Base-by-base conservation (phyloP, 1,284 basidiomycete species). In the Trametes hirsuta region DNA sequence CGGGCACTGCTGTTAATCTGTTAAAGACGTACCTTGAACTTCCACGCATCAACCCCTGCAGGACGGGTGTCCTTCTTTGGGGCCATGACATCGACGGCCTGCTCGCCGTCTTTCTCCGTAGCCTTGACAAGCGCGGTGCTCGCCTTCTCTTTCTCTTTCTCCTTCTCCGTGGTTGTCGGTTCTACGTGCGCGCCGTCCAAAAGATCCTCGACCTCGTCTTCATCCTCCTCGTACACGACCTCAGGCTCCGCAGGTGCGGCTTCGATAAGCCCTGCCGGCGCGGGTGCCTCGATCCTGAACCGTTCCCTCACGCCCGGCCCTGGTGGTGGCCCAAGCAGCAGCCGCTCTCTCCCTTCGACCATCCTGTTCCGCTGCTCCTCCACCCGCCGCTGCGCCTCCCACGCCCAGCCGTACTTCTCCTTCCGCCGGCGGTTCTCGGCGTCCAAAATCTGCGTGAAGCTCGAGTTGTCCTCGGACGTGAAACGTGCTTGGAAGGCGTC, bases 381-480 rank as follows among this genome's bases (percentile, higher is more conserved):
- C 1, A 94, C 93, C 67, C 85, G 80, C 70, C 78, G 81, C 79
- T 97, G 93, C 8, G 93, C 94, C 39, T 94, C 90, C 87, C 90
- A 98, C 8, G 95, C 95, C 95, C 95, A 97, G 0, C 77, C 84
- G 79, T 88, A 93, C 72, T 79, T 84, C 70, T 93, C 90, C 69
- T 86, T 87, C 61, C 94, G 83, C 68, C 82, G 80, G 71, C 79
- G 76, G 72, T 98, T 98, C 79, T 97, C 95, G 60, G 90, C 87
- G 55, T 95, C 87, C 55, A 98, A 76, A 61, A 97, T 95, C 63
- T 93, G 83, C 11, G 93, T 93, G 73, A 98, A 98, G 59, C 93
- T 95, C 3, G 95, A 88, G 73, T 98, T 98, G 74, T 98, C 95
- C 73, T 97, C 94, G 0, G 94, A 96, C 0, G 96, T 98, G 73